Percentiles rank a stretch among this genome's conserved stretches.
phyloP scores from a whole-genome alignment of 305 asterid species.

The Ilex paraguariensis region DNA sequence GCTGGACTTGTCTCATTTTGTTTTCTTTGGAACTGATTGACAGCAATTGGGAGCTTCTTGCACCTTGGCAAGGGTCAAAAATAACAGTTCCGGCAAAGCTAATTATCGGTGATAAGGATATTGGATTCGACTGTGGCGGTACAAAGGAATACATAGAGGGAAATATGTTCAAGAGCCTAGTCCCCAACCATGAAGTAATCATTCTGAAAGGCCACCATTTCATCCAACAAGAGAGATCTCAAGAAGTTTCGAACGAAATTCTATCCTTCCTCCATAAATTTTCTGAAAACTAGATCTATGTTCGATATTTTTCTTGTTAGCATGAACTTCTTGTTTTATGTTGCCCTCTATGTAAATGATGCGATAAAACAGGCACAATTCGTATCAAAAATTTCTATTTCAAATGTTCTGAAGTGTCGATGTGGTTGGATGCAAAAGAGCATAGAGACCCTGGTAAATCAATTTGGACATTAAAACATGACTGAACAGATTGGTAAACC shows the following conservation, averaged over 20 bases:
- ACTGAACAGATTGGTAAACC: too few species aligned
- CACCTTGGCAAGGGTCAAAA: constrained; percentile 46
- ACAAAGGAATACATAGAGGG: constrained; percentile 35
- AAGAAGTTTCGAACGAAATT: constrained; percentile 36
- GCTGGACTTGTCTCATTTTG: background rate
- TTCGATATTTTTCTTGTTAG: too few species aligned
- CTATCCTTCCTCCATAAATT: constrained; percentile 30
- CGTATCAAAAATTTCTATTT: too few species aligned
- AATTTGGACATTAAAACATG: too few species aligned
- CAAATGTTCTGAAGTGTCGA: too few species aligned
- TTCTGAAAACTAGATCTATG: background rate
- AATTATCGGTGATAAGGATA: constrained; percentile 38
- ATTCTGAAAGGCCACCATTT: constrained; percentile 41
- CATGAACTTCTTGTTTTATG: too few species aligned
- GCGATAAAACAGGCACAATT: too few species aligned
- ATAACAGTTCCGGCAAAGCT: constrained; percentile 40
- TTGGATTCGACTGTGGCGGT: constrained; percentile 34
- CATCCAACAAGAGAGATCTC: constrained; percentile 33
- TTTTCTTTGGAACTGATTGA: background rate
- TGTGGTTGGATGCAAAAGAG: too few species aligned
- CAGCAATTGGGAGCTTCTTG: constrained; percentile 52
- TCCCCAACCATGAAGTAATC: constrained; percentile 36
- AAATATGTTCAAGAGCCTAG: constrained; percentile 25
- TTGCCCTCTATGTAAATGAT: too few species aligned
- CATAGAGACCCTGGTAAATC: too few species aligned